phyloP scores from a whole-genome alignment of 148 eudicot genomes.

The Dysphania ambrosioides region DNA sequence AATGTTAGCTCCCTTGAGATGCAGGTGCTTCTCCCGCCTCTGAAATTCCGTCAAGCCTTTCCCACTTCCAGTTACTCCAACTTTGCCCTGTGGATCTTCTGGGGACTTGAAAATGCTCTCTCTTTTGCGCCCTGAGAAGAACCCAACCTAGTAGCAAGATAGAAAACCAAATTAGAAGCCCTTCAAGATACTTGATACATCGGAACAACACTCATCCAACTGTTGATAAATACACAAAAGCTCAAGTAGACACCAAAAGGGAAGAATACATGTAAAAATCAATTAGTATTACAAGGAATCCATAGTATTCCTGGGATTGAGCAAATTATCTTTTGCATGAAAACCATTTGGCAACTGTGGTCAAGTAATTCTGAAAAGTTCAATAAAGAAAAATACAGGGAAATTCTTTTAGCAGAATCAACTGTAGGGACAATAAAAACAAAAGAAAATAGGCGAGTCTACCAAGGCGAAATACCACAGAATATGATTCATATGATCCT shows the following conservation, averaged over 20 bases:
- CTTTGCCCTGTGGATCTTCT: slow-evolving; percentile 92
- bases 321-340: neutral
- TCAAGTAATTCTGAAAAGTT: too few relatives aligned
- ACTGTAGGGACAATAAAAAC: too few relatives aligned
- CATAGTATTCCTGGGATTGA: too few relatives aligned
- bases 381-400: neutral
- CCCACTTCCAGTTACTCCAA: slow-evolving; percentile 97
- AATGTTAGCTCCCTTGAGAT: slow-evolving; percentile 77
- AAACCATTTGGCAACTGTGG: neutral
- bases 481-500: neutral
- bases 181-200: neutral
- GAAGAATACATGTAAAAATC: too few relatives aligned
- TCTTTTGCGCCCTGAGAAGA: slow-evolving; percentile 86
- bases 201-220: neutral
- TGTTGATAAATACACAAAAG: neutral
- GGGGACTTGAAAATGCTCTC: slow-evolving; percentile 99
- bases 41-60: slow-evolving; percentile 97
- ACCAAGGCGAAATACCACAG: too few relatives aligned
- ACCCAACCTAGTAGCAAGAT: slow-evolving; percentile 60
- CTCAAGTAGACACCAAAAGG: neutral
- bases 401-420: neutral
- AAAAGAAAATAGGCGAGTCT: too few relatives aligned
- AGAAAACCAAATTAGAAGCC: slow-evolving; percentile 12
- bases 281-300: too few relatives aligned
- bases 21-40: slow-evolving; percentile 87